Evolutionary conservation across 1,284 basidiomycete species (phyloP), one percentile per base, ranked within the genome.

Genomic region (Cryptococcus sp.): DNA sequence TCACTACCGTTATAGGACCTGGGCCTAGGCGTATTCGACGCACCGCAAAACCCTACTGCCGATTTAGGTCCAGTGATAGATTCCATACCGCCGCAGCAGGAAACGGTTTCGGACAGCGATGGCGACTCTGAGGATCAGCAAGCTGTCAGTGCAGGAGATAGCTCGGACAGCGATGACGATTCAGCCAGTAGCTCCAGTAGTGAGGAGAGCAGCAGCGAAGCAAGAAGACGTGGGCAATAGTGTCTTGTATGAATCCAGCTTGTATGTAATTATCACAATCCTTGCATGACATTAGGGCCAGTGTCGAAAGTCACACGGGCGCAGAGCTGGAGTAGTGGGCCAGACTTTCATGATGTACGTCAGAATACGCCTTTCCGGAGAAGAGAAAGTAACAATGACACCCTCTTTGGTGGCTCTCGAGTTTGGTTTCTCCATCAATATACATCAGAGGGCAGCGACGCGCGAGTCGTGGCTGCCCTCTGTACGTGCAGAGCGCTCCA

Each of bases 11-110:
- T 47, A 23, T 41, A 72, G 71, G 74, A 77, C 53, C 64, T 77
- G 6, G 71, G 70, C 17, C 50, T 77, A 23, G 75, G 75, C 15
- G 73, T 77, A 11, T 76, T 72, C 46, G 73, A 76, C 40, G 72
- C 71, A 7, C 56, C 54, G 6, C 25, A 60, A n/a, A 57, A 59
- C 6, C 19, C 62, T 6, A 62, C 53, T 19, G 66, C 58, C 3
- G 62, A 66, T 50, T 46, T 73, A 20, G 70, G 70, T 6, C 73
- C 73, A 0, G 64, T 67, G 11, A 54, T 73, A 16, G 62, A 67
- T 38, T 7, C 55, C 57, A 42, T 54, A 58, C 11, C 65, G 59
- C 47, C 61, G 41, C 45, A 52, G 20, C 58, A 53, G 17, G 57
- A 59, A 6, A 55, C 38, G 8, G 57, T 61, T n/a, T 50, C 41